A percentile compares a stretch with the other conserved stretches of the same genome.
Conservation (phyloP, 768 basidiomycete genomes). For the Suillus luteus region DNA sequence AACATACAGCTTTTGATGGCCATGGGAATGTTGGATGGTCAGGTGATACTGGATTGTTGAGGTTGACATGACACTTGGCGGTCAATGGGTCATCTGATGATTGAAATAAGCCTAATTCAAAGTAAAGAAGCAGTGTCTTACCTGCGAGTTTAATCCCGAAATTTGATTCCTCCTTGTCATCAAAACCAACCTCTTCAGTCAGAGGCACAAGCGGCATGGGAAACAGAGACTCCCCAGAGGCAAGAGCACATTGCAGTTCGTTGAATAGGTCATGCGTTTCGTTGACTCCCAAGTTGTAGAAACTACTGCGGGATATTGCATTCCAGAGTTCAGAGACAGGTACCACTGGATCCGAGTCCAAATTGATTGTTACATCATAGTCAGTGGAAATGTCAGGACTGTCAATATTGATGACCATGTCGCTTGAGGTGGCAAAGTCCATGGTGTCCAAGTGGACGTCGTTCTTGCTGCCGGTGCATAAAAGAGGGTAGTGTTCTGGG, state of each 20-base stretch:
- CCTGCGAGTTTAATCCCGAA: not conserved
- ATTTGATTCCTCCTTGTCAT: conserved; percentile 30
- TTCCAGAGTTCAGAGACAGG: conserved; percentile 1
- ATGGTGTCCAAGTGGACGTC: too few relatives aligned
- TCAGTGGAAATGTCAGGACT: not conserved
- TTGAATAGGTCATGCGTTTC: conserved; percentile 6
- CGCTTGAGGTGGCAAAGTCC: not conserved
- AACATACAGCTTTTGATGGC: conserved; percentile 13
- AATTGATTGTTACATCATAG: too few relatives aligned
- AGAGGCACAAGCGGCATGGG: not conserved
- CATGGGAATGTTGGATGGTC: conserved; percentile 12
- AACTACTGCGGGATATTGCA: not conserved
- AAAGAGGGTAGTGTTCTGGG: not conserved
- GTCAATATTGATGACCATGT: not conserved
- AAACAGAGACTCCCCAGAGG: conserved; percentile 9
- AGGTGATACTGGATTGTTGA: conserved; percentile 33
- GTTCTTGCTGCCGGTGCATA: not conserved
- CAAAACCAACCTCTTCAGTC: conserved; percentile 17
- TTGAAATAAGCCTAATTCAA: not conserved
- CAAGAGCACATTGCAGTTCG: conserved; percentile 11
- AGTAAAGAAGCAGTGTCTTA: not conserved
- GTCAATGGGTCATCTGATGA: not conserved
- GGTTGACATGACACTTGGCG: not conserved
- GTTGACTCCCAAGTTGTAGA: not conserved
- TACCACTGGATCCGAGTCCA: not conserved